These are phyloP conservation scores for Aspergillus coremiiformis DNA, from an alignment of 495 filamentous ascomycete species.

Conservation along the genomic window DNA sequence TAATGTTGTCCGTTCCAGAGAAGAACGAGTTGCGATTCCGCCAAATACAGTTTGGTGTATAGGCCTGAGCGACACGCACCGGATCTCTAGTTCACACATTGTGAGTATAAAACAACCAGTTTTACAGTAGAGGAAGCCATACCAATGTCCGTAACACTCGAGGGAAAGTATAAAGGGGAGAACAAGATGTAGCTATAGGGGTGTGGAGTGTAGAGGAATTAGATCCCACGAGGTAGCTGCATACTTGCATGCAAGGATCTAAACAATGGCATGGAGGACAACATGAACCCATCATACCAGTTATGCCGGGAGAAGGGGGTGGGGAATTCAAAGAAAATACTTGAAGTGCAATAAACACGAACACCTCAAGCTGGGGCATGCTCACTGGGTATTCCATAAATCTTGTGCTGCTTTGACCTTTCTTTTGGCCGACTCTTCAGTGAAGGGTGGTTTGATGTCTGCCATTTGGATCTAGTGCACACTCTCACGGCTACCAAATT, in stretches of 20 bases:
- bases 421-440: constrained; percentile 56
- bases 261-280: neutral
- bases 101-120: constrained; percentile 11
- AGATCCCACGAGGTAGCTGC: neutral
- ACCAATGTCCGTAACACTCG: neutral
- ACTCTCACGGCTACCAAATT: neutral
- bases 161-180: neutral
- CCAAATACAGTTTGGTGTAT: constrained; percentile 76
- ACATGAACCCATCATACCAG: constrained; percentile 10
- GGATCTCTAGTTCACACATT: constrained; percentile 45
- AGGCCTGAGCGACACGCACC: constrained; percentile 56
- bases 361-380: neutral
- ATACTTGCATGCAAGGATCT: constrained; percentile 23
- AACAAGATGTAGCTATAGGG: neutral
- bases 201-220: neutral
- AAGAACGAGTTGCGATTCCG: constrained; percentile 71
- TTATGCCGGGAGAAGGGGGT: neutral
- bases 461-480: constrained; percentile 33
- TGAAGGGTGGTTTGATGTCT: constrained; percentile 69
- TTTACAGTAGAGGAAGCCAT: neutral
- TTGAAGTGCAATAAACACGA: too few relatives aligned
- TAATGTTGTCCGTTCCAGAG: constrained; percentile 58
- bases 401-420: constrained; percentile 86
- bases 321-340: too few relatives aligned
- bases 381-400: constrained; percentile 75